Base-by-base conservation (phyloP, 805 yeast genomes). In the Wickerhamomyces ciferrii region DNA sequence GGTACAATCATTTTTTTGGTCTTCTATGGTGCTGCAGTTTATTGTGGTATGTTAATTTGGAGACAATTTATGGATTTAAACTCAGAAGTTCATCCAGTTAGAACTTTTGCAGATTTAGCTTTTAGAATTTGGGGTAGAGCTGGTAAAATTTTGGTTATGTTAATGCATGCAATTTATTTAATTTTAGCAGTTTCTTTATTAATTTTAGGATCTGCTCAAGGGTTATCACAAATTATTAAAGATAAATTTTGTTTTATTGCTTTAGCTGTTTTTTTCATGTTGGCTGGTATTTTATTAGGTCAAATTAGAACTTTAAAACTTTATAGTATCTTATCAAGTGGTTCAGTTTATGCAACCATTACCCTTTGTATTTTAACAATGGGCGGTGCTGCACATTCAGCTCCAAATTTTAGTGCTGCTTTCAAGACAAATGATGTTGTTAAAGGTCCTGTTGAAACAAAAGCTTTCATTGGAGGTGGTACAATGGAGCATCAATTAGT, bases 261-360 rank as follows among this genome's bases (percentile, higher is more conserved):
- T 21, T 63, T 69, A 43, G 61, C 70, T 43, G 59, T 72, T 18
- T 68, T 71, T 36, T 72, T 75, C 74, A 70, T 69, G 23, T 46
- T 71, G 34, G 63, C 68, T 34, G 75, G 76, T 43, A 66, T 71
- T 69, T 55, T 69, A 37, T 56, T 72, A 11, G 72, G 75, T 17
- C 75, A 68, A 53, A 66, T 74, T 46, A 60, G 66, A 27, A 59
- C 72, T 13, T 54, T 74, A 39, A 66, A 65, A 38, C 58, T 58
- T 42, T 67, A 72, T 47, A 71, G 74, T 7, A 66, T 63, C 52
- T 49, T 72, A 37, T 75, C 78, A 36, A 71, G 70, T 56, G 47
- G 63, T 14, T 74, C 76, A n/a, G 69, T 73, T 43, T 73, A 74
- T 73, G 66, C 69, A 69, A 73, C 71, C 58, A 61, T 73, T 49